Base-by-base conservation (phyloP, 257 asterid genomes). In the Solanum corneliomulleri region DNA sequence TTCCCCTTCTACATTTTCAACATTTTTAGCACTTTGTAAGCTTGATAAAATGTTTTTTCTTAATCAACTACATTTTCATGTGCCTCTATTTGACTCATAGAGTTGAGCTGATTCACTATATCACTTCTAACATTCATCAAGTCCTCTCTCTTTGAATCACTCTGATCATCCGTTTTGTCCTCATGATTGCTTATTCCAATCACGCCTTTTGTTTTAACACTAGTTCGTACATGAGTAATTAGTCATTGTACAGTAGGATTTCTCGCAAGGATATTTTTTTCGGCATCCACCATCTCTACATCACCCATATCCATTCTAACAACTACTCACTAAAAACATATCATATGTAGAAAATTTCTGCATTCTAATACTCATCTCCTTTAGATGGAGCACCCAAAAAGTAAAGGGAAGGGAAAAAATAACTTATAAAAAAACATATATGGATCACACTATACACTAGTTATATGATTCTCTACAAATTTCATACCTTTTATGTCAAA, bases 131-230 rank as follows among this genome's bases (percentile, higher is more conserved):
- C 58, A 41, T 88, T 85, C 45, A 25, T 78, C 69, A 18, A 12
- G 31, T 78, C 33, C 23, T 31, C 60, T 14, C 31, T 20, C 86
- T 21, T 89, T 86, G 89, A 64, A 70, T 85, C 68, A 68, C 56
- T 76, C 35, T 74, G 88, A 83, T 85, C 92, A 88, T 86, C 89
- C 68, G 25, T 72, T 87, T 77, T 92, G 77, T 71, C 49, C 62
- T 83, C 56, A 33, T 29, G 87, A 62, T 70, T 86, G 18, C 18
- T 13, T 13, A 13, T 47, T 7, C 20, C 56, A 47, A 49, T 74
- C 72, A 52, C 0, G 4, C 35, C 35, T 33, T 33, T 3, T 33
- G 35, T 33, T 3, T 3, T 52, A 77, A 9, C 44, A 70, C 77
- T 1, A 4, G 33, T 70, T 71, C 2, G 7, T 42, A 41, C 47